Evolutionary conservation across 306 rosid genomes (phyloP).

Genomic region (Biancaea sappan): DNA sequence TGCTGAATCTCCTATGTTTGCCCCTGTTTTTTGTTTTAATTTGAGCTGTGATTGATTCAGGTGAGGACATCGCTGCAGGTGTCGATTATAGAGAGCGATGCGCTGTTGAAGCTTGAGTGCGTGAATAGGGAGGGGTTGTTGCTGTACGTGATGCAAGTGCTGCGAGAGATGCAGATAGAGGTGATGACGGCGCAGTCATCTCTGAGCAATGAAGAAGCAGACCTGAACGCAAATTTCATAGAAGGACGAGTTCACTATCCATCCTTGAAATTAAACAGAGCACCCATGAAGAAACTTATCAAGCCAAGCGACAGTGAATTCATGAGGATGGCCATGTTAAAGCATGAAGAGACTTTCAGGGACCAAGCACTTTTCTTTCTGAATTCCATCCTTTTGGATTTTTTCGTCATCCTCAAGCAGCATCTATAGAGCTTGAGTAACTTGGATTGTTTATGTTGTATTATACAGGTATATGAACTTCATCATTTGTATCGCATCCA

Average conservation of each 20-base stretch:
- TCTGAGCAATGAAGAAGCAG: slow-evolving; percentile 34
- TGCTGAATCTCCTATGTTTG: no score
- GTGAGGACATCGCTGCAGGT: slow-evolving; percentile 72
- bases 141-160: slow-evolving; percentile 72
- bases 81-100: slow-evolving; percentile 88
- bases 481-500: slow-evolving; percentile 84
- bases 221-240: slow-evolving; percentile 32
- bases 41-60: no score
- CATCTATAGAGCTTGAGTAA: not conserved
- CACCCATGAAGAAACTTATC: slow-evolving; percentile 71
- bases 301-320: slow-evolving; percentile 69
- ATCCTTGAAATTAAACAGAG: slow-evolving; percentile 27
- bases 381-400: not conserved
- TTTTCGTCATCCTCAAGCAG: not conserved
- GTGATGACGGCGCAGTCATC: slow-evolving; percentile 73
- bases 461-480: slow-evolving; percentile 75
- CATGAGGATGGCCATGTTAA: slow-evolving; percentile 90
- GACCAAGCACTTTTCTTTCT: slow-evolving; percentile 66
- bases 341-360: slow-evolving; percentile 90
- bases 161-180: slow-evolving; percentile 73
- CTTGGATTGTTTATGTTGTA: not conserved
- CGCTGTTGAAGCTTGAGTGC: slow-evolving; percentile 85
- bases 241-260: slow-evolving; percentile 20
- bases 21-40: no score
- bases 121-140: slow-evolving; percentile 72